A percentile compares a stretch with the other conserved stretches of the same genome.
Evolutionary conservation across 106 monocot genomes (phyloP).

Genomic region (Dendrobium chrysotoxum): DNA sequence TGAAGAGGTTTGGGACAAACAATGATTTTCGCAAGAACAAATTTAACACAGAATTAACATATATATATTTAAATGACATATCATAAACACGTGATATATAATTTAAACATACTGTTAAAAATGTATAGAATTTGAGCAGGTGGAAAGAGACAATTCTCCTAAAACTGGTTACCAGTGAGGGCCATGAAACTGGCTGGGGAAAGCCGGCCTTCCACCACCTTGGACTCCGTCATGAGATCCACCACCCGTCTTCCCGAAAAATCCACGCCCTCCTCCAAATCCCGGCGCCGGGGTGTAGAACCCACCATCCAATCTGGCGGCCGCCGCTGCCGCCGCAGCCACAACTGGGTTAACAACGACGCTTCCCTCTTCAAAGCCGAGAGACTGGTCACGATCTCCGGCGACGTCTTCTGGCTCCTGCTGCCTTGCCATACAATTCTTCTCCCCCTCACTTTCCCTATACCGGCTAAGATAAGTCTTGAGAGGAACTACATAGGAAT

Average conservation of each 20-base stretch:
- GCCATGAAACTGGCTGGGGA: not conserved
- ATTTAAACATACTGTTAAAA: too few species aligned
- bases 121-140: too few species aligned
- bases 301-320: not conserved
- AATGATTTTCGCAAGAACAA: too few species aligned
- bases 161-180: not conserved
- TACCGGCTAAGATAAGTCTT: slow-evolving; percentile 30
- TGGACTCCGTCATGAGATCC: not conserved
- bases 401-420: not conserved
- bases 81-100: too few species aligned
- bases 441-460: slow-evolving; percentile 34
- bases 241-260: not conserved
- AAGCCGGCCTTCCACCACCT: not conserved
- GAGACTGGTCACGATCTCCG: not conserved
- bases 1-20: too few species aligned
- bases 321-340: not conserved
- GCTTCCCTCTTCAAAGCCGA: not conserved
- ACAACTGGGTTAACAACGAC: not conserved
- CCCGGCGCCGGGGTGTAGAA: not conserved
- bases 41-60: too few species aligned
- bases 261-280: not conserved
- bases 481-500: slow-evolving; percentile 32
- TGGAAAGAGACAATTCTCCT: too few species aligned
- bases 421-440: not conserved
- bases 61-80: too few species aligned